Evolutionary conservation across 345 rosid species (phyloP).

Genomic region (Eucalyptus victrix): DNA sequence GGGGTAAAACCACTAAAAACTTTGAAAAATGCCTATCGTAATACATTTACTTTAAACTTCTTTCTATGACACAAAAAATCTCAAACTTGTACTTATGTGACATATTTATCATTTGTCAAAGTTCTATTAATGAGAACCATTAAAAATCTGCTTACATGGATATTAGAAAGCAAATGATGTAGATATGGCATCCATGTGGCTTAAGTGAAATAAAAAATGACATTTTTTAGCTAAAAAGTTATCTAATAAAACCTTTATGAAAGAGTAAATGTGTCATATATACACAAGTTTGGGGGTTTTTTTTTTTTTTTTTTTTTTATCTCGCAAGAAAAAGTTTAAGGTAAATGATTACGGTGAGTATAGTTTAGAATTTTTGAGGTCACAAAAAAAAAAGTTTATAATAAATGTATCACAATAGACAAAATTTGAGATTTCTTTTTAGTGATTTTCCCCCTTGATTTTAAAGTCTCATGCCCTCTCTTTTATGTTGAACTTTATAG

Average conservation of each 20-base stretch:
- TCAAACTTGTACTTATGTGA: neutral
- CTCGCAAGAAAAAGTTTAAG: neutral
- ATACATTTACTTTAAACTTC: too few relatives aligned
- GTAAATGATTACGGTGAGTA: too few relatives aligned
- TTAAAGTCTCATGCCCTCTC: neutral
- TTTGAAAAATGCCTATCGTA: too few relatives aligned
- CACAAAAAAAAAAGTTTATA: neutral
- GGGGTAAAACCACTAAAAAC: neutral
- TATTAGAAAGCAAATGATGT: rapidly evolving
- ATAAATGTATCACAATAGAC: neutral
- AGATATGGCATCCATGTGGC: neutral
- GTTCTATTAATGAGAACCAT: neutral
- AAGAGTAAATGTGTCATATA: neutral
- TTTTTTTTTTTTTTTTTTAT: too few relatives aligned
- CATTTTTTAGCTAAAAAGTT: neutral
- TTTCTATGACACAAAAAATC: neutral
- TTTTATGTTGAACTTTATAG: neutral
- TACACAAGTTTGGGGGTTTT: too few relatives aligned
- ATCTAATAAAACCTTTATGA: too few relatives aligned
- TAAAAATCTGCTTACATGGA: too few relatives aligned
- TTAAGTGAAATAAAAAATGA: neutral
- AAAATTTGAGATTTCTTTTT: neutral
- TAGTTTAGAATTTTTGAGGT: neutral
- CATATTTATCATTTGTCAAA: neutral
- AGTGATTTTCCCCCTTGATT: neutral